Conservation (phyloP, 2,329 filamentous ascomycete species). For the Aspergillus sp. region DNA sequence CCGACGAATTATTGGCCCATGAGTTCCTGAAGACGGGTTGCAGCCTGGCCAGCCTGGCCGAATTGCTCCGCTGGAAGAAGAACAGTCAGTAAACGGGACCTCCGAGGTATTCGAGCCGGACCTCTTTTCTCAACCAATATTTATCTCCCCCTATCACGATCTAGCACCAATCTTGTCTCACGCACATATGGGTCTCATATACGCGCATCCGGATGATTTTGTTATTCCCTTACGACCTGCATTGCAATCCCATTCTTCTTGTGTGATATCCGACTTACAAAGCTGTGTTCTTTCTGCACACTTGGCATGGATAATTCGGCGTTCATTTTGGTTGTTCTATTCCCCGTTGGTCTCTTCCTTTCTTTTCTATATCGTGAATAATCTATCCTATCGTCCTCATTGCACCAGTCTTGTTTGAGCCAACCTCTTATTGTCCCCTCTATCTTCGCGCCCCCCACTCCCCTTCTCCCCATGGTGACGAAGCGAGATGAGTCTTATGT, state of each 20-base stretch:
- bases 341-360: conserved; percentile 11
- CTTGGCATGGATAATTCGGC: conserved; percentile 34
- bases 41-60: conserved; percentile 75
- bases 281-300: conserved; percentile 20
- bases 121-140: conserved; percentile 7
- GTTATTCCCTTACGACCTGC: conserved; percentile 25
- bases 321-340: conserved; percentile 24
- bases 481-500: not conserved
- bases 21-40: conserved; percentile 95
- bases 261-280: conserved; percentile 27
- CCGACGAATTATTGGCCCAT: conserved; percentile 82
- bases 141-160: conserved; percentile 17
- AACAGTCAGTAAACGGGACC: conserved; percentile 32
- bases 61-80: conserved; percentile 71
- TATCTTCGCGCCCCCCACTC: not conserved
- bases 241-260: conserved; percentile 19
- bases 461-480: not conserved
- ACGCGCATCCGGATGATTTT: conserved; percentile 26
- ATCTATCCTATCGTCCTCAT: conserved; percentile 3
- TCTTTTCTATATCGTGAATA: conserved; percentile 13
- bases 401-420: not conserved
- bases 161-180: conserved; percentile 24
- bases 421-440: not conserved
- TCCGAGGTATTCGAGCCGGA: not conserved
- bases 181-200: conserved; percentile 34